Base-by-base conservation (phyloP, 2,329 filamentous ascomycete species). In the Aspergillus quadrilineatus region DNA sequence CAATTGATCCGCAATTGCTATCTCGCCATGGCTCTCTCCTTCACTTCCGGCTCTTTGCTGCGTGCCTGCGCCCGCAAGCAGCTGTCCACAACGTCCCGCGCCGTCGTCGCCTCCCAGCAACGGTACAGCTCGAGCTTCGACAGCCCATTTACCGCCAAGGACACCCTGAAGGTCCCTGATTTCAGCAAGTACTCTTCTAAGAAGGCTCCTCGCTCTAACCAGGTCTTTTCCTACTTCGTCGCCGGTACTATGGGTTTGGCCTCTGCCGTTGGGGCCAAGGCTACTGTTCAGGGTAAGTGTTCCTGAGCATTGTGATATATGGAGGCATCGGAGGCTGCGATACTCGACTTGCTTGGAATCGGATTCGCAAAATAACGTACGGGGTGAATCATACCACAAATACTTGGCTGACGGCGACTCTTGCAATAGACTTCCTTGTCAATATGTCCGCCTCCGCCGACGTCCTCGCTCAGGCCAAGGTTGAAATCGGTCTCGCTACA, bases 381-480 rank as follows among this genome's bases (percentile, higher is more conserved):
- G 46, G 36, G 50, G 49, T 50, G 53, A 45, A 17, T 15, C 14
- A 53, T 36, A 32, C 12, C 49, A n/a, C 36, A 47, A 43, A 53
- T 50, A 50, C 50, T 44, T 47, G 58, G 57, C 68, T 69, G 64
- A 72, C 59, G 37, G 58, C 62, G 63, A 60, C 65, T 59, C 14
- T 57, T 55, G 56, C 52, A 66, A 65, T 79, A 99, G 94, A 99
- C 81, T 99, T 99, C 86, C 85, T 99, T 64, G 91, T 96, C 82
- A 99, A 97, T 87, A 97, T 99, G 95, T 95, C 93, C 71, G 94
- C 94, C 63, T 99, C 94, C 61, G 94, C 94, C 79, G 94, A 99
- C 73, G 92, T 99, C 73, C 81, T 99, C 80, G 94, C 95, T 75
- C 95, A 97, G 87, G 94, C 94, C 78, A 99, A 99, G 88, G 94